Conservation (phyloP, 2,329 filamentous ascomycete species). For the Diaporthe sp. region DNA sequence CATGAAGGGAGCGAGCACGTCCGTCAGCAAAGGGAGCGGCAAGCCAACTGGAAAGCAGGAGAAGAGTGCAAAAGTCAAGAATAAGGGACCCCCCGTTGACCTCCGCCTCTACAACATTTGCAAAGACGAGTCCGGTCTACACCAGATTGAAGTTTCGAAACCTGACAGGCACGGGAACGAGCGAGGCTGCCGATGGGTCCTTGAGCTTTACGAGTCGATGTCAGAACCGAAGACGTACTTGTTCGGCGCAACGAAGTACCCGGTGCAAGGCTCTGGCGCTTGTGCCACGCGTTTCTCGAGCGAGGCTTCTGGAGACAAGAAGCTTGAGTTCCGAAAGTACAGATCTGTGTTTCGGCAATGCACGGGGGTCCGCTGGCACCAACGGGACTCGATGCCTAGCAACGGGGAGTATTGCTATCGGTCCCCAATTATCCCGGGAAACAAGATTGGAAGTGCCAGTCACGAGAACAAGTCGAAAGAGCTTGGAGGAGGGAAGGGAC, state of each 20-base stretch:
- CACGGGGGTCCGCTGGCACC: constrained; percentile 72
- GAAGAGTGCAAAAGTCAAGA: background rate
- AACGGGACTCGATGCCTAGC: constrained; percentile 58
- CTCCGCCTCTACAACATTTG: constrained; percentile 74
- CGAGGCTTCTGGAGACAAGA: constrained; percentile 55
- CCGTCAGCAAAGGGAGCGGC: background rate
- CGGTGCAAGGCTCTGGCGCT: constrained; percentile 53
- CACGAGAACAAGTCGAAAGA: constrained; percentile 1
- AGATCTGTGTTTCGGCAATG: constrained; percentile 69
- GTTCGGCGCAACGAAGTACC: constrained; percentile 67
- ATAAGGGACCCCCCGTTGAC: background rate
- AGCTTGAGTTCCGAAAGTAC: constrained; percentile 65
- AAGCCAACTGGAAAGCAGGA: background rate
- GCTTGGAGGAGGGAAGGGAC: background rate
- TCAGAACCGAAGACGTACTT: constrained; percentile 72
- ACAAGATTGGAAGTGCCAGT: background rate
- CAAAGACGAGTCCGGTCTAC: constrained; percentile 73
- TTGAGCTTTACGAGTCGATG: constrained; percentile 78
- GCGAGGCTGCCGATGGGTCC: constrained; percentile 9
- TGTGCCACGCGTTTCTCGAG: constrained; percentile 57
- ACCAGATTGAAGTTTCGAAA: constrained; percentile 68
- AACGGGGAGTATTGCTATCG: background rate
- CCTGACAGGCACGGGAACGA: constrained; percentile 47
- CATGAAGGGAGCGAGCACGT: background rate
- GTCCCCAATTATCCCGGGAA: background rate